Evolutionary conservation across 2,329 filamentous ascomycete genomes (phyloP).

Genomic region (Epichloe hybrida): DNA sequence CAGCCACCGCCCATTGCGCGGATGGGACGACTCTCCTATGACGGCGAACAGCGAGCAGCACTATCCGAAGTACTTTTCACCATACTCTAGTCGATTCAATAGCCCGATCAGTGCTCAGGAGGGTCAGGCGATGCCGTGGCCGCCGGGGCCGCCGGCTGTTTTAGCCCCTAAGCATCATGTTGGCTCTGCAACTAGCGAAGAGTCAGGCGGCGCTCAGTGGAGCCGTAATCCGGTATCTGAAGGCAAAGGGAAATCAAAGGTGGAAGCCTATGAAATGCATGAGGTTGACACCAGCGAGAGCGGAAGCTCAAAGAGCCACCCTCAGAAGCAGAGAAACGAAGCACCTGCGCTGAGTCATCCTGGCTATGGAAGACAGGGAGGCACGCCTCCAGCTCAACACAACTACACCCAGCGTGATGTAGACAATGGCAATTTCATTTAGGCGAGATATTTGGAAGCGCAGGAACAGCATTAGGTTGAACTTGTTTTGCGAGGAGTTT

Average conservation of each 20-base stretch:
- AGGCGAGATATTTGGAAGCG: no score
- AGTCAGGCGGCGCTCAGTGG: not conserved
- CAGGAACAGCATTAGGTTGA: no score
- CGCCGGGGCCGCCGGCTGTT: conserved; percentile 7
- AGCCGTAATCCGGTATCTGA: conserved; percentile 1
- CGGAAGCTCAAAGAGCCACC: conserved; percentile 13
- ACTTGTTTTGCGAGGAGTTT: not conserved
- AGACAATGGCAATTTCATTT: not conserved
- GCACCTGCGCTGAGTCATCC: conserved; percentile 33
- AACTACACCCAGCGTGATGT: conserved; percentile 4
- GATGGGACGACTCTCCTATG: conserved; percentile 40
- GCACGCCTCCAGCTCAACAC: conserved; percentile 12
- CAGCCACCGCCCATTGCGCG: conserved; percentile 37
- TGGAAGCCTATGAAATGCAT: conserved; percentile 36
- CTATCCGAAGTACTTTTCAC: conserved; percentile 40
- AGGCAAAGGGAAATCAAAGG: conserved; percentile 28
- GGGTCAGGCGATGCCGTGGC: conserved; percentile 23
- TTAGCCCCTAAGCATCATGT: conserved; percentile 8
- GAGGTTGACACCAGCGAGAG: conserved; percentile 15
- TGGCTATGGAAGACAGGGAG: conserved; percentile 27
- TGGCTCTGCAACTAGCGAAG: conserved; percentile 7
- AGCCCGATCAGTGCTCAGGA: conserved; percentile 39
- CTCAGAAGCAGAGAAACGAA: conserved; percentile 12
- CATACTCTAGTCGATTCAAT: conserved; percentile 45
- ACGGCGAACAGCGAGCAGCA: conserved; percentile 27